Conservation (phyloP, 139 green algal species). For the Zygnema cylindricum region DNA sequence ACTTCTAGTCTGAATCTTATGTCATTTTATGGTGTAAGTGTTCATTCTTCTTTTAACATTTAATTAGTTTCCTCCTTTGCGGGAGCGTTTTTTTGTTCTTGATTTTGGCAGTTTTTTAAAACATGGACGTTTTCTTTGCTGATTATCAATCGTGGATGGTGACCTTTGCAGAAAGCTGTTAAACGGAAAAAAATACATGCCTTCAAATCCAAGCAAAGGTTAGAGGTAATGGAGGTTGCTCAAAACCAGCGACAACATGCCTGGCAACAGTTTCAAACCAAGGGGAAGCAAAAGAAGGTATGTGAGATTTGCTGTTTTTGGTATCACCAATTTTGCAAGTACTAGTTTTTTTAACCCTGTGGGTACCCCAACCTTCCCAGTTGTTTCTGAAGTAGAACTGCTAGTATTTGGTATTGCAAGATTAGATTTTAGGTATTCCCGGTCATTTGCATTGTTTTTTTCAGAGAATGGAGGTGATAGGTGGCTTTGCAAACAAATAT, state of each 20-base stretch:
- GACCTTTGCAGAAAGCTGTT: conserved; percentile 41
- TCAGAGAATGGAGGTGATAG: too few species aligned
- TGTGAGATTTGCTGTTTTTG: too few species aligned
- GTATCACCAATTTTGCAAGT: too few species aligned
- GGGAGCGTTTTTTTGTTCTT: conserved; percentile 6
- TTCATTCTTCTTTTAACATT: background rate
- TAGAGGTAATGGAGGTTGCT: conserved; percentile 54
- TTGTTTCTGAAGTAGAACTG: too few species aligned
- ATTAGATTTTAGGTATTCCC: too few species aligned
- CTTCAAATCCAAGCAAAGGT: conserved; percentile 59
- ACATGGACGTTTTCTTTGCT: background rate
- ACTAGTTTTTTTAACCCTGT: too few species aligned
- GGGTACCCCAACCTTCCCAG: too few species aligned
- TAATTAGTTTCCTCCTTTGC: background rate
- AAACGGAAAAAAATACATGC: conserved; percentile 61
- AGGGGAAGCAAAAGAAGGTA: conserved; percentile 58
- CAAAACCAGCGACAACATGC: conserved; percentile 54
- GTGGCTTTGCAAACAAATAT: too few species aligned
- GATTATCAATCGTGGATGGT: background rate
- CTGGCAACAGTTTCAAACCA: conserved; percentile 58
- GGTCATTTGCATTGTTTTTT: too few species aligned
- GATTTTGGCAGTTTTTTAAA: background rate
- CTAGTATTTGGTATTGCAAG: too few species aligned
- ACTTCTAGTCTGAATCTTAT: too few species aligned
- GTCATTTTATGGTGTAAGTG: too few species aligned